These are phyloP conservation scores for Fragilaria crotonensis DNA, from an alignment of 108 stramenopile species.

Conservation along the genomic window DNA sequence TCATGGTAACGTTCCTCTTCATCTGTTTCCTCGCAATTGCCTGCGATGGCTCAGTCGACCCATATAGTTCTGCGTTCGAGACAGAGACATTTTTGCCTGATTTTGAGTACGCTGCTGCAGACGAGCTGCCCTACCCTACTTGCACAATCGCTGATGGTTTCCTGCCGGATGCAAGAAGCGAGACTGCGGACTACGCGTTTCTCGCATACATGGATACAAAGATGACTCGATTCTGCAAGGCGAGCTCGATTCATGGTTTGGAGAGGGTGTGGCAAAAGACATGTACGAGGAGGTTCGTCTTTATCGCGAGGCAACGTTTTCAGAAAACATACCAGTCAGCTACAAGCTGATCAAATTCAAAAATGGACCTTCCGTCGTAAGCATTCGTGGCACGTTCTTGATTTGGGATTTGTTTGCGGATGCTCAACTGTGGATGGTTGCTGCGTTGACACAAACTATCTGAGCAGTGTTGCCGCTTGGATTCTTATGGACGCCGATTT, in stretches of 20 bases:
- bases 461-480: slow-evolving; percentile 57
- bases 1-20: not conserved
- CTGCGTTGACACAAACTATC: slow-evolving; percentile 51
- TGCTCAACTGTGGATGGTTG: slow-evolving; percentile 63
- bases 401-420: slow-evolving; percentile 64
- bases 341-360: slow-evolving; percentile 51
- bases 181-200: slow-evolving; percentile 47
- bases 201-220: slow-evolving; percentile 41
- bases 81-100: slow-evolving; percentile 1
- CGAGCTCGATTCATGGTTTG: slow-evolving; percentile 53
- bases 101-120: slow-evolving; percentile 19
- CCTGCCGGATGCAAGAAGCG: slow-evolving; percentile 2
- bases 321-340: slow-evolving; percentile 25
- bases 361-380: slow-evolving; percentile 32
- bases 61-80: not conserved
- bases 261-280: slow-evolving; percentile 30
- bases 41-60: not conserved
- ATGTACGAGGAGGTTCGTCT: slow-evolving; percentile 34
- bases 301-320: slow-evolving; percentile 21
- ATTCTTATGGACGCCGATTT: slow-evolving; percentile 51
- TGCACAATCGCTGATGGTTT: slow-evolving; percentile 3
- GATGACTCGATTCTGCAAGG: slow-evolving; percentile 11
- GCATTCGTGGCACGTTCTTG: slow-evolving; percentile 68
- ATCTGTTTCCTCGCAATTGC: not conserved
- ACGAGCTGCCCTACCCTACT: slow-evolving; percentile 7